Base-by-base conservation (phyloP, 306 rosid species). In the Vigna nakashimae region DNA sequence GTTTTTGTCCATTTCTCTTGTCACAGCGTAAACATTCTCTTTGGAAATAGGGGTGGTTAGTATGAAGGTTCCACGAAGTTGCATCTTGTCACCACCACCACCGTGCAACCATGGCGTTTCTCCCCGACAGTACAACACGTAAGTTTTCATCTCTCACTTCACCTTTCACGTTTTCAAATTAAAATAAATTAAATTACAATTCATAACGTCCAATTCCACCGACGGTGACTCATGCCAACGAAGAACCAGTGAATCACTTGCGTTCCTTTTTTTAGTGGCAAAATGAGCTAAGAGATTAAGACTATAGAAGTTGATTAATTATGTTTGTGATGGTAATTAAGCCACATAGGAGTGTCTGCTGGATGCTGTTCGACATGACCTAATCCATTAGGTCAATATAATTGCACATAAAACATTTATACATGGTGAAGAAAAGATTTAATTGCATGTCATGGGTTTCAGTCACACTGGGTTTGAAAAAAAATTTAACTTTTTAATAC, bases 151-250 rank as follows among this genome's bases (percentile, higher is more conserved):
- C 34, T 63, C 51, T 71, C 68, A 48, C 36, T 81, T 65, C 30
- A 67, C 6, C 34, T 72, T 63, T 71, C 68, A 65, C 36, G 16
- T 67, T 75, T 68, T 42, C 32, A 53, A 53, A 15, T 83, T 49
- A 2, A 15, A 78, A 78, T 62, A 2, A 4, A 13, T 4, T 20
- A 42, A 42, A 2, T 57, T 56, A 43, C 63, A 73, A 80, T 80
- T 42, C 69, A 5, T 1, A 5, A 4, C 38, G 38, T 34, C 38
- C 63, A 73, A 80, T 80, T 42, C 69, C 62, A 69, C 73, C 73
- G 66, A 81, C 80, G 40, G 50, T 82, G 89, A 34, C 64, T 79
- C 85, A 36, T 60, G 28, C 16, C 10, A 66, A 7, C 11, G 45
- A 40, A 40, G 2, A 40, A 40, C 58, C 63, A 24, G 42, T 30